Evolutionary conservation across 176 grass and related monocot genomes (phyloP), one percentile per base, ranked within the genome.

Genomic region (Saccharum officinarum): DNA sequence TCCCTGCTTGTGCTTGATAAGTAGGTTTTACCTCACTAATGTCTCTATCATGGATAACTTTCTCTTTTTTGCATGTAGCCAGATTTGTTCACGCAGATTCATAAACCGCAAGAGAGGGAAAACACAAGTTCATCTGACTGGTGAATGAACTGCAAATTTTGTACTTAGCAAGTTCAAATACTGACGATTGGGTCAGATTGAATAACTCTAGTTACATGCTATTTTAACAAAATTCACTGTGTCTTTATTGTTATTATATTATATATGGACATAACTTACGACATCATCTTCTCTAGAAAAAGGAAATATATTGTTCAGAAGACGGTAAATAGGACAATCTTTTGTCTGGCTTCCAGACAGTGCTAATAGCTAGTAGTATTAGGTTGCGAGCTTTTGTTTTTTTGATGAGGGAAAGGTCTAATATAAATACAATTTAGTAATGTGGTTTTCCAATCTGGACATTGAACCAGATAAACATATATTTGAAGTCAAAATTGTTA

Each of bases 11-110:
- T 62, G 83, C 83, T 54, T 72, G 65, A 72, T 52, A 55, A 45
- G 77, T 57, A 37, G 66, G 79, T 82, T 82, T 80, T 73, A 86
- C 67, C 73, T 86, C 88, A 82, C 69, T 81, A 67, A 23, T 1
- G 77, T 73, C 40, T 38, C 54, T 41, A 22, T 82, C 71, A 47
- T 5, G 2, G 7, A 41, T 14, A 44, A 55, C 28, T 80, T 59
- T 57, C 33, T 20, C 7, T 59, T 26, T 22, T 55, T 1, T 75
- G 44, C 36, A 81, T 4, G 28, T 72, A 34, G 30, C 66, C 62
- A 42, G 70, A 37, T 74, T 66, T 50, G 44, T 16, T 52, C 12
- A 52, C 3, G n/a, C 9, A 85, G 70, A 22, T 33, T 60, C 37
- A 31, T 65, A 12, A 4, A 0, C 10, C 2, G 18, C 17, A 33